Percentiles rank a stretch among this genome's conserved stretches.
Conservation (phyloP, 208 protist genomes). For the Naegleria gruberi region DNA sequence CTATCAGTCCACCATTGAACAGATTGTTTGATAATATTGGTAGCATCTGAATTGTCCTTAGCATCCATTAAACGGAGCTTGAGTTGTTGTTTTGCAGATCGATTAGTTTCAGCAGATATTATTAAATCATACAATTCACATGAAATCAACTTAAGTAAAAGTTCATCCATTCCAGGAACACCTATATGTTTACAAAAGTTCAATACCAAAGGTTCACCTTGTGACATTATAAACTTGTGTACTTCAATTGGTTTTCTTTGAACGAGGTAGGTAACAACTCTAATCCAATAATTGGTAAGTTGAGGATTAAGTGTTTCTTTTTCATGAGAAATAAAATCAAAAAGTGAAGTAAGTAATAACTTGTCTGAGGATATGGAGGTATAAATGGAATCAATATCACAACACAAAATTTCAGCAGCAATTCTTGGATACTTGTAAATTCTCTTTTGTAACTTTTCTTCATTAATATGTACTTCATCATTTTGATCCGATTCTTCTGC, state of each 20-base stretch:
- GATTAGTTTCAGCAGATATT: neutral
- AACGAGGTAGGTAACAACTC: neutral
- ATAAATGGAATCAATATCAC: constrained; percentile 7
- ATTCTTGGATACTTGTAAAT: constrained; percentile 1
- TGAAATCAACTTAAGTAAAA: neutral
- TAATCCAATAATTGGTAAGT: neutral
- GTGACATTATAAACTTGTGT: neutral
- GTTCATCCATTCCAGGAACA: constrained; percentile 3
- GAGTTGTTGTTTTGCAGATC: neutral
- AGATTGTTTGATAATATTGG: neutral
- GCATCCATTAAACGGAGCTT: neutral
- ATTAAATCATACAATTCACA: constrained; percentile 10
- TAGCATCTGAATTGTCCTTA: neutral
- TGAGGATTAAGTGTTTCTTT: neutral
- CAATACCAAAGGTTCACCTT: neutral
- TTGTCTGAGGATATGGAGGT: neutral
- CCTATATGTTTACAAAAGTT: neutral
- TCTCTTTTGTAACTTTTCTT: constrained; percentile 8
- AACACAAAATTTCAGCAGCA: neutral
- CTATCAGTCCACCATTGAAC: neutral
- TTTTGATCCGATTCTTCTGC: neutral
- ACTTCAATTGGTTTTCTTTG: neutral
- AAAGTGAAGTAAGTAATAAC: neutral
- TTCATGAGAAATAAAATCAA: neutral
- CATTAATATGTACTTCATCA: neutral